Base-by-base conservation (phyloP, 306 rosid genomes). In the Gillenia trifoliata region DNA sequence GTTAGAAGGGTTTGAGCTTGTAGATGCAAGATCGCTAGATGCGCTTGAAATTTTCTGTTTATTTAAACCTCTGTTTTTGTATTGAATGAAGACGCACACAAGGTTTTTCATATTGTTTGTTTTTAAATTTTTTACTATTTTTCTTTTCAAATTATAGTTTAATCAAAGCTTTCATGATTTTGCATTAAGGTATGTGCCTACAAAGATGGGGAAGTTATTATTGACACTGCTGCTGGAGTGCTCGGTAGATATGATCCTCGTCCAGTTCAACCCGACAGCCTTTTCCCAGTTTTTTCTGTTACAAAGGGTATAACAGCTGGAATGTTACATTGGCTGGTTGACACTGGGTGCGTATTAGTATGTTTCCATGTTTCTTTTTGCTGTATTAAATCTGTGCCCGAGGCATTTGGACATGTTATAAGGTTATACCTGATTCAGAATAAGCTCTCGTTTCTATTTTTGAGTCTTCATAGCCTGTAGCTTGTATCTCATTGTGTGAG, bases 201-300 rank as follows among this genome's bases (percentile, higher is more conserved):
- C 88, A 95, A 95, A 84, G 99, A 95, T 82, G 98, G 98, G 74
- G 81, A 90, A 79, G 98, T 95, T 77, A 87, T 95, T 70, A 88
- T 95, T 78, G 99, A 95, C 80, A 95, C 98, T 75, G 92, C 97
- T 71, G 99, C 99, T 83, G 99, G 99, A 84, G 77, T 89, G 78
- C 97, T 95, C 72, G 99, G 99, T 77, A 90, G 81, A 95, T 95
- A 90, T 73, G 98, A 95, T 85, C 99, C 99, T 41, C 99, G 99
- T 73, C 99, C 99, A 6, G 99, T 95, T 70, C 90, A 90, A 81
- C 93, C 88, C 22, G 97, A 92, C 79, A 95, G 92, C 82, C 99
- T 95, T 76, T 95, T 95, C 72, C 88, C 99, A 28, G 96, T 92
- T 64, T 92, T 95, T 77, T 95, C 99, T 79, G 96, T 61, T 26